Evolutionary conservation across 1,139 yeast species (phyloP), one percentile per base, ranked within the genome.

Genomic region (Debaryomycetaceae sp.): DNA sequence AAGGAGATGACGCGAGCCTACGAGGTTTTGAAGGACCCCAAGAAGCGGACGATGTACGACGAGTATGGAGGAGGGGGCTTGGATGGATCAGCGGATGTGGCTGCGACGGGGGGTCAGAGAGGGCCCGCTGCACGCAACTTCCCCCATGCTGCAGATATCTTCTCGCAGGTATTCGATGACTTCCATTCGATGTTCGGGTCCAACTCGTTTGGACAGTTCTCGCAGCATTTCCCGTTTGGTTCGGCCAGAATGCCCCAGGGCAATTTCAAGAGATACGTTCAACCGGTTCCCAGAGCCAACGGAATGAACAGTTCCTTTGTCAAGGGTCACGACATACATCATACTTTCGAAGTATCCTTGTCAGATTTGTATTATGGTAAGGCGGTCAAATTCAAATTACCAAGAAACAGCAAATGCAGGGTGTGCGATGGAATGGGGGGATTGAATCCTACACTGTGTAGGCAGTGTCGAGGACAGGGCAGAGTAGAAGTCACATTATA

Each of bases 1-100:
- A 74, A 74, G 54, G 73, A 64, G 43, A 63, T 71, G 46, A 72
- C 76, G 1, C 55, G 68, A 41, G 78, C 78, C 1, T 74, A 73
- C 50, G 78, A 72, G 53, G 59, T 73, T 3, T 53, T 74, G 30
- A 60, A 62, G 43, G 77, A 74, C 47, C 49, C 52, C 5, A 58
- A 53, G 13, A 51, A 58, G 27, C 49, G 79, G 31, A 54, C 52
- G 13, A 53, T 68, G 0, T 74, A 74, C 50, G 77, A 74, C 44
- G 52, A 48, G 14, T 72, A 65, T 48, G 79, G 79, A 1, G 63
- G 61, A 39, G 65, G 65, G 0, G 78, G 78, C 0, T 49, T 74
- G 6, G 73, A 70, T 37, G 73, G 75, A 0, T 45, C 58, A 9
- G 54, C 52, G 4, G 52, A 48, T 6, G 52, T 51, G 27, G 39